phyloP scores from a whole-genome alignment of 2,329 filamentous ascomycete genomes.

The Phaeosphaeria sp. region DNA sequence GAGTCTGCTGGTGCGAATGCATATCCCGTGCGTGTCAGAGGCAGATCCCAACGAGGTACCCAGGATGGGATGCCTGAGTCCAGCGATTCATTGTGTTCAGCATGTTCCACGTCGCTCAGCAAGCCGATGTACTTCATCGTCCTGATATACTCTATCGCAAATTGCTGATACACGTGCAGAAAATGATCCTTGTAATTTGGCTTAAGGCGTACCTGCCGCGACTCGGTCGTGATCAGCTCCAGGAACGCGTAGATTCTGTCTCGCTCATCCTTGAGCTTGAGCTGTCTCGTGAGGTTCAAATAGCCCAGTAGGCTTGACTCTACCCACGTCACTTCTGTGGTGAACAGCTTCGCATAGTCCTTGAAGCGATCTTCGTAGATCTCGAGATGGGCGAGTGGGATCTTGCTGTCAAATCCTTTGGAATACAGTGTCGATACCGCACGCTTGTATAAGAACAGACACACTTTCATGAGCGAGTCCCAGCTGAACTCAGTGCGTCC shows the following conservation, averaged over 20 bases:
- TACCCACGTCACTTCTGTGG: conserved; percentile 3
- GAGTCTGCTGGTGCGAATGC: conserved; percentile 9
- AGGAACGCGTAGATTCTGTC: conserved; percentile 18
- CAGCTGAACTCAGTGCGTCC: conserved; percentile 7
- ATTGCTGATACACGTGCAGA: conserved; percentile 12
- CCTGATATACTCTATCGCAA: conserved; percentile 7
- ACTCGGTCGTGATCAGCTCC: conserved; percentile 11
- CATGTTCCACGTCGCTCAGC: conserved; percentile 11
- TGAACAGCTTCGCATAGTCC: conserved; percentile 5
- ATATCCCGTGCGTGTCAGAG: conserved; percentile 3
- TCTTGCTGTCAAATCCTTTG: conserved; percentile 3
- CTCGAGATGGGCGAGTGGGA: conserved; percentile 7
- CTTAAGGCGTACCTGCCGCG: neutral
- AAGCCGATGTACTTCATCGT: conserved; percentile 5
- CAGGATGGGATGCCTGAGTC: conserved; percentile 5
- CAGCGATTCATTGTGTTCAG: neutral
- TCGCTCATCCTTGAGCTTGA: conserved; percentile 9
- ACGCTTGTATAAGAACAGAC: conserved; percentile 3
- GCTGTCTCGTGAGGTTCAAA: conserved; percentile 11
- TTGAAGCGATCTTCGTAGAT: conserved; percentile 3
- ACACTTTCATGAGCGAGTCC: conserved; percentile 3
- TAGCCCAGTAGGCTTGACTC: conserved; percentile 10
- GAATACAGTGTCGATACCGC: neutral
- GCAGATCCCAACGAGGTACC: conserved; percentile 15
- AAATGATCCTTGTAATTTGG: conserved; percentile 15